Base-by-base conservation (phyloP, 192 early-diverging fungal species). In the Backusella australiensis region DNA sequence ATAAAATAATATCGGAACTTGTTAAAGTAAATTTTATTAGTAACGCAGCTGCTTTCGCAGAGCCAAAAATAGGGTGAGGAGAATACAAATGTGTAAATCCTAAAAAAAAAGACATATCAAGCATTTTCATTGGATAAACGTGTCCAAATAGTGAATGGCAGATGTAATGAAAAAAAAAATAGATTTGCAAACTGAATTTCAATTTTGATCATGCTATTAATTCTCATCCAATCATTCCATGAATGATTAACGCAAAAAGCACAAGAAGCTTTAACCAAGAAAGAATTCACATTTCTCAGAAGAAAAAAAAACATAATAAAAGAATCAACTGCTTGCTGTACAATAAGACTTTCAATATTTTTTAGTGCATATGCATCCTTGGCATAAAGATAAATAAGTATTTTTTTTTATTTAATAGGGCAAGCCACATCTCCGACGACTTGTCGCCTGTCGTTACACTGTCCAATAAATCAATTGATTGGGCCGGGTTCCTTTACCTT, bases 21-120 rank as follows among this genome's bases (percentile, higher is more conserved):
- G 3, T 26, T 63, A 63, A 29, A 56, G n/a, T 56, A 32, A 3
- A 23, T 56, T 59, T 29, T 63, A 63, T 63, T 63, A 29, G 56
- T 63, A 63, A 63, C 56, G 56, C 23, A 63, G 26, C 56, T 63
- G 56, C 46, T 29, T 63, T 26, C 56, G 56, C 56, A 63, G 56
- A 63, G 26, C 56, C 56, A 26, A 63, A 59, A 63, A 56, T 56
- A 56, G 21, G 26, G 53, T 56, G 53, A 56, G 19, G 53, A 23
- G 53, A 23, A 56, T 21, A 56, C 53, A 44, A 26, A 23, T 56
- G 53, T 56, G 53, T 56, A 23, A 23, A 56, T 56, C 53, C 53
- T 11, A 9, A 56, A 56, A 56, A 56, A 56, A 56, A 56, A 23
- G 23, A 26, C 2, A 56, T 21, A 56, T 56, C 21, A 19, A 8